Percentiles rank a stretch among this genome's conserved stretches.
Evolutionary conservation across 805 yeast genomes (phyloP).

Genomic region (Ogataea polymorpha): DNA sequence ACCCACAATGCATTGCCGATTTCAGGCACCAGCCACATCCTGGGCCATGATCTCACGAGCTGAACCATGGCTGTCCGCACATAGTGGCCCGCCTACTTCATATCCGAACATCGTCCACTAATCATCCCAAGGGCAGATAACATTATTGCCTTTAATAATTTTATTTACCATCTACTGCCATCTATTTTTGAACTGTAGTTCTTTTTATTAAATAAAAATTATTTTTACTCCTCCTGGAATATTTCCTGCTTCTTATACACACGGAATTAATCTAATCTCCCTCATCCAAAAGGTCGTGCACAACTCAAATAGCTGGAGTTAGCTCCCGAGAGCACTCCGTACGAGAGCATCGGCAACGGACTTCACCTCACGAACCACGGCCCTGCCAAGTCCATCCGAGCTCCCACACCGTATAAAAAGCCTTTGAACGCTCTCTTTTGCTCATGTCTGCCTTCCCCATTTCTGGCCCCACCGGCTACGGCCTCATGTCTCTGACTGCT

Average conservation of each 20-base stretch:
- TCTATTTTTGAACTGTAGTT: too few species aligned
- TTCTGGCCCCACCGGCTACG: constrained; percentile 52
- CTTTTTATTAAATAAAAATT: too few species aligned
- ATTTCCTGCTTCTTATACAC: too few species aligned
- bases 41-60: neutral
- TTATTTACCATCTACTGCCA: too few species aligned
- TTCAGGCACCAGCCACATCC: neutral
- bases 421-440: neutral
- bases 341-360: too few species aligned
- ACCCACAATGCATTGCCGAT: neutral
- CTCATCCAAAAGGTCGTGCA: neutral
- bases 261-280: neutral
- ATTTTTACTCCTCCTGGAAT: too few species aligned
- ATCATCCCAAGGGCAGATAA: too few species aligned
- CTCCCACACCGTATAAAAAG: neutral
- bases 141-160: too few species aligned
- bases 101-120: neutral
- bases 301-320: neutral
- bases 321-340: neutral
- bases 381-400: too few species aligned
- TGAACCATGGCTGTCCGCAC: neutral
- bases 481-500: constrained; percentile 83
- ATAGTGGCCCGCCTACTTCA: neutral
- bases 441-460: neutral
- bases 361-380: too few species aligned